phyloP scores from a whole-genome alignment of 306 rosid species.

The Trifolium fragiferum region DNA sequence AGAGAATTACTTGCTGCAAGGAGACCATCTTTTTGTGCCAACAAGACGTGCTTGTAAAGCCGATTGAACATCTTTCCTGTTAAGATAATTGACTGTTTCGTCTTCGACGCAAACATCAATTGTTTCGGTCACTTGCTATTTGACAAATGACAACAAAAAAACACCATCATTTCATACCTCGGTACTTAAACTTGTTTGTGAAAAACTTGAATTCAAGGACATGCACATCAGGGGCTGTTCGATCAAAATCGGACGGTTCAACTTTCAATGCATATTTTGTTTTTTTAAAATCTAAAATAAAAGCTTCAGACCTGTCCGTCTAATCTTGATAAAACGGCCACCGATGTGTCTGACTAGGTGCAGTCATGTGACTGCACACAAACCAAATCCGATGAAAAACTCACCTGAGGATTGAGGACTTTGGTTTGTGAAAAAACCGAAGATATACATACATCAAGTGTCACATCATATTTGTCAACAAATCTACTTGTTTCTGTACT shows the following conservation, averaged over 20 bases:
- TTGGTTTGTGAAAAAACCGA: slow-evolving; percentile 71
- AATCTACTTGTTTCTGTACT: slow-evolving; percentile 76
- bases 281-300: background rate
- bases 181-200: slow-evolving; percentile 15
- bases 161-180: slow-evolving; percentile 26
- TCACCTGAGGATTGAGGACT: slow-evolving; percentile 62
- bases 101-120: slow-evolving; percentile 97
- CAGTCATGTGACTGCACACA: background rate
- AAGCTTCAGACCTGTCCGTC: background rate
- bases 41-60: slow-evolving; percentile 85
- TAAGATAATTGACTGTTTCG: slow-evolving; percentile 77
- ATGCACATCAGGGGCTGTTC: background rate
- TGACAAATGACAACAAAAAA: slow-evolving; percentile 29
- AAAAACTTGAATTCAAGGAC: background rate
- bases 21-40: slow-evolving; percentile 78
- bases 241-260: background rate
- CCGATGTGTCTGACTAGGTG: background rate
- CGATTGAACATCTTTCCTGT: slow-evolving; percentile 76
- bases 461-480: slow-evolving; percentile 77
- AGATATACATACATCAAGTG: slow-evolving; percentile 83
- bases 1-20: slow-evolving; percentile 83
- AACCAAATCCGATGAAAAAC: background rate
- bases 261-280: background rate
- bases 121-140: slow-evolving; percentile 69
- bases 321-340: background rate